Evolutionary conservation across 257 asterid species (phyloP).

Genomic region (Echites panduratus): DNA sequence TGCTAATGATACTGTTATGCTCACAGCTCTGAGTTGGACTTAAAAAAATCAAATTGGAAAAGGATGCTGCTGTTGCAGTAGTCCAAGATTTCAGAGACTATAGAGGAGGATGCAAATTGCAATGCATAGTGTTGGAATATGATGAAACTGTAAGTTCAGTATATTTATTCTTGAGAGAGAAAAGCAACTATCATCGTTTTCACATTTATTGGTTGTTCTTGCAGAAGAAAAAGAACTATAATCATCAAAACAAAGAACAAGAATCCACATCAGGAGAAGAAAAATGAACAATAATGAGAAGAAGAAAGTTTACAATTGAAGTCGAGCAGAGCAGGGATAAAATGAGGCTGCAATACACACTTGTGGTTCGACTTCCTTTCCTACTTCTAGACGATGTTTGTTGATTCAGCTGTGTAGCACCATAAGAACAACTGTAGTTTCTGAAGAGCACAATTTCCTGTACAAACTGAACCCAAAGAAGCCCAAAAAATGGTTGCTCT

Average conservation of each 20-base stretch:
- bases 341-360: background rate
- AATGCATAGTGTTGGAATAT: background rate
- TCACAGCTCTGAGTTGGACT: background rate
- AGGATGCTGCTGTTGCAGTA: background rate
- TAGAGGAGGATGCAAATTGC: background rate
- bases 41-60: background rate
- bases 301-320: background rate
- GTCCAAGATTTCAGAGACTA: background rate
- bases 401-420: background rate
- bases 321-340: background rate
- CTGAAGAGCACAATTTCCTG: background rate
- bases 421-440: background rate
- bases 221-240: background rate
- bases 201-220: background rate
- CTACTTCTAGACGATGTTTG: background rate
- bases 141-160: background rate
- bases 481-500: background rate
- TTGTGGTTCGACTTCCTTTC: background rate
- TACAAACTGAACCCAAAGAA: background rate
- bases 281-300: too few relatives aligned
- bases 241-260: too few relatives aligned
- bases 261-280: background rate
- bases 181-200: too few relatives aligned
- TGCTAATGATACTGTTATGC: background rate
- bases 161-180: background rate